phyloP scores from a whole-genome alignment of 768 basidiomycete species.

The Leucocoprinus leucothites region DNA sequence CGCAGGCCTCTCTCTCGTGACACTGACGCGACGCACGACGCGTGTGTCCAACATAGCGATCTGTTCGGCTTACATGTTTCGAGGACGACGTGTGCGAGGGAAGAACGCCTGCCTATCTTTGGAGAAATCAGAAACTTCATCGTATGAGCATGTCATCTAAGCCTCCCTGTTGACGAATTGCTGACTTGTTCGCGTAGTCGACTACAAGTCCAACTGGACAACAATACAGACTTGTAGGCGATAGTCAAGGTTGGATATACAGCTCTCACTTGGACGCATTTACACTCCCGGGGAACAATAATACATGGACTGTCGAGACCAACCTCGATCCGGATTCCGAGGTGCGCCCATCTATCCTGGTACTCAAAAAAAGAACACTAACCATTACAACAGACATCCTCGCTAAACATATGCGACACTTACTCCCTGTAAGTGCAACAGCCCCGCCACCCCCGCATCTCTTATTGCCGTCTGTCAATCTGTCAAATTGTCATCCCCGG shows the following conservation, averaged over 20 bases:
- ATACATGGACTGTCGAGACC: neutral
- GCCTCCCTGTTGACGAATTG: neutral
- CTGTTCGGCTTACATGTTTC: neutral
- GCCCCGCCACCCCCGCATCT: neutral
- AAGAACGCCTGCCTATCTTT: slow-evolving; percentile 7
- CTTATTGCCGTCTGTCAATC: neutral
- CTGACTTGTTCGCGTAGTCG: neutral
- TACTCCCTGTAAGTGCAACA: neutral
- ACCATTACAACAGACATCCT: neutral
- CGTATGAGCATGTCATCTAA: neutral
- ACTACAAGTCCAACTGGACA: neutral
- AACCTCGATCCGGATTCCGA: slow-evolving; percentile 2
- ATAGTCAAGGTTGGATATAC: slow-evolving; percentile 43
- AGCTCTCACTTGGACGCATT: neutral
- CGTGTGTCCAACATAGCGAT: neutral
- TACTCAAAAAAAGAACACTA: neutral
- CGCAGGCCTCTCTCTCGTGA: neutral
- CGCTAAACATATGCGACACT: slow-evolving; percentile 2
- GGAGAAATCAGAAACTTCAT: slow-evolving; percentile 5
- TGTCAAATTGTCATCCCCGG: slow-evolving; percentile 9
- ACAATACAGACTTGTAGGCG: slow-evolving; percentile 28
- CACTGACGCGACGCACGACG: neutral
- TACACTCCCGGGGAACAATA: neutral
- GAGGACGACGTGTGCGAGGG: neutral
- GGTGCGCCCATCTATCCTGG: neutral